Base-by-base conservation (phyloP, 495 filamentous ascomycete genomes). In the Aspergillus carlsbadensis region DNA sequence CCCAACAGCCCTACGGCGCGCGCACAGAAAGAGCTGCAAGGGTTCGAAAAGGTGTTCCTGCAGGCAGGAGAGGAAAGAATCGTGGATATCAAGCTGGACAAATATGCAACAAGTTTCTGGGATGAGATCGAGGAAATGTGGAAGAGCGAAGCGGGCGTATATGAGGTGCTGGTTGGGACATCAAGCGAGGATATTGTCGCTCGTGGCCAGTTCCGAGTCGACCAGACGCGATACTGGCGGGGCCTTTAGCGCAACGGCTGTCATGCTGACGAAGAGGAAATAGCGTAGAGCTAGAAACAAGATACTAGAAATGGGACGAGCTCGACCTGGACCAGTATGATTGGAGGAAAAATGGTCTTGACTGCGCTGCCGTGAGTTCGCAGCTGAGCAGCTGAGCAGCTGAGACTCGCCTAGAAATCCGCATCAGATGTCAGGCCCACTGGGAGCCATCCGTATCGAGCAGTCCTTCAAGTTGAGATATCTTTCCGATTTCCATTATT, bases 131-230 rank as follows among this genome's bases (percentile, higher is more conserved):
- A 84, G 33, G 69, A 71, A 13, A 80, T 71, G 40, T 93, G 89
- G 88, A 81, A 88, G 36, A 84, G 82, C 8, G 88, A 92, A 63
- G 77, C 85, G 62, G 89, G 89, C 0, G 64, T 57, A n/a, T 93
- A 89, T 64, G 74, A 84, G 46, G 81, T 87, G 13, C 57, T 87
- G 58, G 78, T 91, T 58, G 69, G 66, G 41, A 77, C 70, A 15
- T 84, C 81, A 31, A 76, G 69, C 15, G 62, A 64, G 31, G 67
- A 66, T 14, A 70, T 65, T 11, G 51, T 69, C 13, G 57, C 78
- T 11, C 73, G 59, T 58, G 73, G 68, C 7, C 56, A 44, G 1
- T 82, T 83, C 57, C 65, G 57, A 47, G 69, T 83, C n/a, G 52
- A 56, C 22, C 64, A 61, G 18, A 76, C 80, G 11, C 46, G 42